A percentile compares a stretch with the other conserved stretches of the same genome.
Evolutionary conservation across 768 basidiomycete species (phyloP).

Genomic region (Brasilioporus rufonigricans): DNA sequence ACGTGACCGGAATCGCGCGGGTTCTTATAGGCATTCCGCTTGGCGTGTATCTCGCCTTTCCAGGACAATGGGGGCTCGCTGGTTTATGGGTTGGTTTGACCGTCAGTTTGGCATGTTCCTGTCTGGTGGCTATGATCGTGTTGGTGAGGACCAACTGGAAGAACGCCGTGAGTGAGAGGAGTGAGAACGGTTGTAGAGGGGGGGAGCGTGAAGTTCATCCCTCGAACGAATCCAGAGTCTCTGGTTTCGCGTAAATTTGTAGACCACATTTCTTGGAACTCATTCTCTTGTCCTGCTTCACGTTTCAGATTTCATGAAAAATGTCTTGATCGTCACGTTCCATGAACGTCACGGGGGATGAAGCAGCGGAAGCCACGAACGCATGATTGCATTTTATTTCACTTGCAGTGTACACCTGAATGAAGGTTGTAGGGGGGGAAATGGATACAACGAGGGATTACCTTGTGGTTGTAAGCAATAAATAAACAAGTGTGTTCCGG

Average conservation of each 20-base stretch:
- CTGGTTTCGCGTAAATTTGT: not conserved
- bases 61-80: slow-evolving; percentile 22
- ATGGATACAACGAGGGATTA: slow-evolving; percentile 27
- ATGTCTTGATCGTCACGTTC: not conserved
- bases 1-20: not conserved
- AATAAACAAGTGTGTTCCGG: slow-evolving; percentile 14
- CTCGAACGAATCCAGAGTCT: not conserved
- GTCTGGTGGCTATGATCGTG: slow-evolving; percentile 15
- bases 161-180: not conserved
- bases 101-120: slow-evolving; percentile 21
- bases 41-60: slow-evolving; percentile 23
- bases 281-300: not conserved
- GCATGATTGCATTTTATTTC: slow-evolving; percentile 10
- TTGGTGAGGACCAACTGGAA: slow-evolving; percentile 20
- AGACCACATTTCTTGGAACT: too few relatives aligned
- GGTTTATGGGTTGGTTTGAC: slow-evolving; percentile 25
- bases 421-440: slow-evolving; percentile 1
- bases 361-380: not conserved
- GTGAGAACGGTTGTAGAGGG: not conserved
- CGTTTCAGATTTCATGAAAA: not conserved
- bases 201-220: not conserved
- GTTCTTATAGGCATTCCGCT: slow-evolving; percentile 32
- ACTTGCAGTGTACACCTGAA: slow-evolving; percentile 16
- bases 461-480: slow-evolving; percentile 22
- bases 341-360: not conserved